phyloP scores from a whole-genome alignment of 805 yeast species.

The Candida parachauliodes region DNA sequence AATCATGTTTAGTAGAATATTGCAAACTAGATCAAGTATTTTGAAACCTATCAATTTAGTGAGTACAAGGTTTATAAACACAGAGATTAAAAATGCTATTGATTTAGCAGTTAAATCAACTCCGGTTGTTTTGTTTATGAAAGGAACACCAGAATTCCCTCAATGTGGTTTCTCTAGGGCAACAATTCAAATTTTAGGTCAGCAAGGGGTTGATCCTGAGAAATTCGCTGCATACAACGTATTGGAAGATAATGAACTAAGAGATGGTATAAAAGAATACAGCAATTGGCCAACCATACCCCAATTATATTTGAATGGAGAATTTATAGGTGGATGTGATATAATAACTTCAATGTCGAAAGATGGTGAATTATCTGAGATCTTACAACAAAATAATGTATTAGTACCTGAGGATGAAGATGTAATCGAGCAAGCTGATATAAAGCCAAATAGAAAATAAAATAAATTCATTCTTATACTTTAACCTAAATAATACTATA shows the following conservation, averaged over 20 bases:
- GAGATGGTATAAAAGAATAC: constrained; percentile 94
- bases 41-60: too few species aligned
- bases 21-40: neutral
- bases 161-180: constrained; percentile 97
- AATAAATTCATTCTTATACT: neutral
- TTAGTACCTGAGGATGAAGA: constrained; percentile 68
- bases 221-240: constrained; percentile 98
- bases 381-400: constrained; percentile 75
- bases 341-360: constrained; percentile 89
- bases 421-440: constrained; percentile 19
- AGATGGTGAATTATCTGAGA: constrained; percentile 81
- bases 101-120: constrained; percentile 83
- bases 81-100: constrained; percentile 80
- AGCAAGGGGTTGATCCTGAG: constrained; percentile 93
- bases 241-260: constrained; percentile 87
- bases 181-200: constrained; percentile 88
- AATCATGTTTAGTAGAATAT: neutral
- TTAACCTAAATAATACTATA: neutral
- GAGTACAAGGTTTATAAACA: constrained; percentile 59
- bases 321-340: constrained; percentile 97
- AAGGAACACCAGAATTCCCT: constrained; percentile 97
- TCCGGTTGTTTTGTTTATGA: constrained; percentile 96
- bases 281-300: constrained; percentile 99
- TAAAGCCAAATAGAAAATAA: constrained; percentile 26
- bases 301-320: constrained; percentile 85